These are phyloP conservation scores for Colletotrichum sansevieriae DNA, from an alignment of 2,329 filamentous ascomycete species.

Conservation along the genomic window DNA sequence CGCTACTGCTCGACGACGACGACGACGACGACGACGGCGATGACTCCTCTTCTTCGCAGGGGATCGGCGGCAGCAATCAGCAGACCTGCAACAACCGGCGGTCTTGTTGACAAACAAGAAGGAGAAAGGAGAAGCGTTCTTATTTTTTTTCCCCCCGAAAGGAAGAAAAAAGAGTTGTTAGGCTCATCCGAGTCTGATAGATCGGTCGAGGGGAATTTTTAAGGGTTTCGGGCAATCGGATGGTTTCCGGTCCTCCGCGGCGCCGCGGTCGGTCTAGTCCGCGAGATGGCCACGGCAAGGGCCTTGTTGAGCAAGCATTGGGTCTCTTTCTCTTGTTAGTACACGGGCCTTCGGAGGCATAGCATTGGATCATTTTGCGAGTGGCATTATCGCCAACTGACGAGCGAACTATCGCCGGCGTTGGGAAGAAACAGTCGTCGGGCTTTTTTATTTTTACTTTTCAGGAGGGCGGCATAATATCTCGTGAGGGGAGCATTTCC, in stretches of 20 bases:
- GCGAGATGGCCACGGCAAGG: conserved; percentile 16
- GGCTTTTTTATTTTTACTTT: too few relatives aligned
- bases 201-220: conserved; percentile 11
- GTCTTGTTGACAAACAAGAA: not conserved
- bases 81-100: not conserved
- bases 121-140: not conserved
- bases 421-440: not conserved
- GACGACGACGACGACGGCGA: not conserved
- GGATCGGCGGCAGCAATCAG: conserved; percentile 1
- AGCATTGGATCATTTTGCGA: conserved; percentile 8
- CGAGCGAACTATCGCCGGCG: not conserved
- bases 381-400: not conserved
- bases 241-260: conserved; percentile 14
- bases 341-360: conserved; percentile 10
- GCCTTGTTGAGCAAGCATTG: not conserved
- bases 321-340: not conserved
- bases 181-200: conserved; percentile 1
- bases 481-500: too few relatives aligned
- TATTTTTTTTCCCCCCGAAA: too few relatives aligned
- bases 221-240: conserved; percentile 29
- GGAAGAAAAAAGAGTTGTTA: too few relatives aligned
- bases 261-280: conserved; percentile 5
- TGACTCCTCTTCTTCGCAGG: conserved; percentile 10
- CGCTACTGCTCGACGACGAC: conserved; percentile 31
- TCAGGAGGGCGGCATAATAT: too few relatives aligned